Evolutionary conservation across 2,329 filamentous ascomycete species (phyloP), one percentile per base, ranked within the genome.

Genomic region (Cladosporium halotolerans): DNA sequence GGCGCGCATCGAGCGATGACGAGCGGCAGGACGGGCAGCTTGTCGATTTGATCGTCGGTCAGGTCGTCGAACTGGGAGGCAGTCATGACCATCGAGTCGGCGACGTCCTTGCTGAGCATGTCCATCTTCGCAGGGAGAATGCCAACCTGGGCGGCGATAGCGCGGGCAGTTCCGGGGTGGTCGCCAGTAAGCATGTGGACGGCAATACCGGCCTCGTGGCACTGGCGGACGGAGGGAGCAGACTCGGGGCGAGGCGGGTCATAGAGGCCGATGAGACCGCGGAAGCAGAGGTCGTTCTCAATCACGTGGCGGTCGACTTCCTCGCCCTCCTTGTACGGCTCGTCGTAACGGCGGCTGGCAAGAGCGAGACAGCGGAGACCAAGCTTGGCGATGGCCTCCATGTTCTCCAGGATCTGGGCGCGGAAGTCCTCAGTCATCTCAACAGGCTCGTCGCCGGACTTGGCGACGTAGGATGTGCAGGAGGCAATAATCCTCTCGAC

Each of bases 181-280:
- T 93, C 88, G 54, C 88, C 88, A 18, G 88, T 93, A 32, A 92
- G 78, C 88, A 92, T 91, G 71, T 90, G 86, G 6, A 91, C 87
- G 57, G 79, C 80, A 66, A 91, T 89, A 46, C 88, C 87, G 23
- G 88, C 88, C 43, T 78, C 78, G 52, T 85, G 81, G 63, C 86
- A 89, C 63, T 85, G 79, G 18, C 75, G 75, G 54, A 91, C 88
- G 6, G 87, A 84, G 1, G 76, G 79, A 18, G 84, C 86, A 0
- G 89, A 90, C 71, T 95, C 89, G 2, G 83, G 81, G 1, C 89
- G 87, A 52, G 89, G 89, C 3, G 89, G 89, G 61, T 95, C 89
- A 66, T 93, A 92, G 58, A 95, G 85, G 53, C 89, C 89, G 45
- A 87, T 84, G 9, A 96, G 78, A n/a, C 90, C 91, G 11, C 88